Evolutionary conservation across 129 eudicot genomes (phyloP), one percentile per base, ranked within the genome.

Genomic region (Arctium lappa): DNA sequence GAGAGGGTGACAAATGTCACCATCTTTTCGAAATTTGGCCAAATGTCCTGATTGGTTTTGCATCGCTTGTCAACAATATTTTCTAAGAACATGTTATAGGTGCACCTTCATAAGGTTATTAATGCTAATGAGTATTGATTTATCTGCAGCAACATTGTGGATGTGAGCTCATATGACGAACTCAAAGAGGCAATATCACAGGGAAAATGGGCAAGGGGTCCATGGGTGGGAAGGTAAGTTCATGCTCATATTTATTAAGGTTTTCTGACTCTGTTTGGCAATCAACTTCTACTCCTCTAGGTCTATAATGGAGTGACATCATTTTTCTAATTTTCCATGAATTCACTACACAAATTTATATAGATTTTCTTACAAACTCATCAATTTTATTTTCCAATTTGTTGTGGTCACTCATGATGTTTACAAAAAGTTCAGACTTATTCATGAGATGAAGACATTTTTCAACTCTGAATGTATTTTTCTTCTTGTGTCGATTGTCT

Each of bases 201-300:
- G 80, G 99, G 95, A 44, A 95, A 95, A 90, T 95, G 97, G 99
- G 99, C 97, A 16, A 90, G 99, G 85, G 99, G 97, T 50, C 99
- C 97, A 82, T 95, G 97, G 99, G 84, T 94, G 4, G 99, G 92
- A 84, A 91, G 99, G 99, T 95, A 80, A 4, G 62, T 44, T 50
- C 42, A 33, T 33, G 36, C 36, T 33, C 36, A 33, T 33, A 33
- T 33, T 33, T 1, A 33, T 65, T 9, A 31, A 29, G 5, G 44
- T 38, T 12, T 60, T 73, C 71, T 22, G 72, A 50, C 53, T 71
- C 60, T 50, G 42, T 53, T 72, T 50, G 40, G 33, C 36, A 11
- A 46, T 80, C 36, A 70, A 80, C 27, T 22, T 22, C 27, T 22
- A 22, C 27, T 22, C 27, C 27, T 22, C 27, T 22, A 22, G 27